Percentiles rank a stretch among this genome's conserved stretches.
These are phyloP conservation scores for Coniosporium apollinis DNA, from an alignment of 495 filamentous ascomycete genomes.

Conservation along the genomic window DNA sequence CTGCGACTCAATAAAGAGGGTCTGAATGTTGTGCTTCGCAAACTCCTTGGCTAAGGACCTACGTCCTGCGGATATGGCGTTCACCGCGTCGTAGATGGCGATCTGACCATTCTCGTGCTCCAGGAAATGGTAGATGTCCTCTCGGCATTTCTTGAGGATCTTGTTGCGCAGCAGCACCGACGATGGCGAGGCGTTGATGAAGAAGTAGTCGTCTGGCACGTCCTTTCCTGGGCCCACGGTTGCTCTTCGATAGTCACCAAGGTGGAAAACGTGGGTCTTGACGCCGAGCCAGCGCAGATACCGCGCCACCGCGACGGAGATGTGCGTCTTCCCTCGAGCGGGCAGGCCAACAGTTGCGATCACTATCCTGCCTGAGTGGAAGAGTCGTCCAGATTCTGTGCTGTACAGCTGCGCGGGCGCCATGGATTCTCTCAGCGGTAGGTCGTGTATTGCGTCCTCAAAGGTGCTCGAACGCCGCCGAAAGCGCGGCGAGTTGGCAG, in stretches of 20 bases:
- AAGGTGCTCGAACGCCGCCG: constrained; percentile 86
- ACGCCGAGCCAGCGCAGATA: constrained; percentile 97
- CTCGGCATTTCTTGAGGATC: constrained; percentile 91
- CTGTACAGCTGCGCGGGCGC: constrained; percentile 96
- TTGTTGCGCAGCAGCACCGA: constrained; percentile 85
- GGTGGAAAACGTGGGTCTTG: constrained; percentile 92
- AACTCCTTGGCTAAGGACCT: constrained; percentile 87
- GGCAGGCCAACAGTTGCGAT: constrained; percentile 95
- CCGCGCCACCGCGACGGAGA: constrained; percentile 83
- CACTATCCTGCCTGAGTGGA: constrained; percentile 91
- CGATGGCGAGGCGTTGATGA: constrained; percentile 75
- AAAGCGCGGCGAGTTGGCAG: constrained; percentile 66
- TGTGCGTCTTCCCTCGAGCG: constrained; percentile 96
- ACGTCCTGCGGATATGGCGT: constrained; percentile 70
- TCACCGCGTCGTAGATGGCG: constrained; percentile 98
- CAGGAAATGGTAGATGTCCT: constrained; percentile 91
- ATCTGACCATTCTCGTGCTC: constrained; percentile 97
- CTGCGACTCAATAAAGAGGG: constrained; percentile 89
- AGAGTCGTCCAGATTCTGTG: constrained; percentile 90
- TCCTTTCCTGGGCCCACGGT: constrained; percentile 73
- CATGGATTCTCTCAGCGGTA: constrained; percentile 65
- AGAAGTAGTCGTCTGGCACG: constrained; percentile 96
- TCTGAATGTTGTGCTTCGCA: constrained; percentile 86
- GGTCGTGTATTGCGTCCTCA: constrained; percentile 93
- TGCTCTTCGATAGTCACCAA: constrained; percentile 90